Base-by-base conservation (phyloP, 768 basidiomycete species). In the Albatrellus ellisii region DNA sequence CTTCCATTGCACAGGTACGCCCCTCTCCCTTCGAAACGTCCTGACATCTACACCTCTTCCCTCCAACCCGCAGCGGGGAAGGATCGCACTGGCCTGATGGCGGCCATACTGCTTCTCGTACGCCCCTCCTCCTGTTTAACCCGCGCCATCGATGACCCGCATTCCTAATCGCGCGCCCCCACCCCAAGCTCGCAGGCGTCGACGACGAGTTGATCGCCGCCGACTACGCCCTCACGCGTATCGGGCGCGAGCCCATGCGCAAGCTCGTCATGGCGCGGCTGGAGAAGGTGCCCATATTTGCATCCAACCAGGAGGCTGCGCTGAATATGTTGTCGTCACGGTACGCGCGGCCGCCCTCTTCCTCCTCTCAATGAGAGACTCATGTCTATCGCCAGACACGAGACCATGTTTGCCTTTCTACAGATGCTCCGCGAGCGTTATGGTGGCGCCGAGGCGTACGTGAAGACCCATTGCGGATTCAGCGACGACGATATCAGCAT, bases 301-400 rank as follows among this genome's bases (percentile, higher is more conserved):
- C 79, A 1, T 67, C 75, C 5, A 79, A 85, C 50, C 73, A 69
- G 31, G 73, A 81, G 42, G 81, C 82, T 18, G 82, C 82, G 2
- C 62, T 84, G n/a, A 86, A 83, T 46, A 83, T 87, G 81, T 74
- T 88, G 40, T 74, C 78, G 4, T 86, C 82, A 50, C 71, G 79
- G 84, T 82, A 54, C 40, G 70, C 49, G n/a, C 9, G 28, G 15
- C 26, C 37, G 26, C 27, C 7, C 15, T 20, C 15, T 39, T 18
- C 6, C n/a, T 21, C 9, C 38, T 6, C 25, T 15, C 39, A 22
- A n/a, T 15, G 21, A 20, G 25, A 32, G 9, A 20, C 9, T 14
- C 12, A n/a, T n/a, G n/a, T n/a, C n/a, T 4, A 9, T 17, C 32
- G 21, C 27, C 47, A 86, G 86, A 39, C 69, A 67, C 35, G 79